These are phyloP conservation scores for Gypsophila paniculata DNA, from an alignment of 179 eudicot species.

Conservation along the genomic window DNA sequence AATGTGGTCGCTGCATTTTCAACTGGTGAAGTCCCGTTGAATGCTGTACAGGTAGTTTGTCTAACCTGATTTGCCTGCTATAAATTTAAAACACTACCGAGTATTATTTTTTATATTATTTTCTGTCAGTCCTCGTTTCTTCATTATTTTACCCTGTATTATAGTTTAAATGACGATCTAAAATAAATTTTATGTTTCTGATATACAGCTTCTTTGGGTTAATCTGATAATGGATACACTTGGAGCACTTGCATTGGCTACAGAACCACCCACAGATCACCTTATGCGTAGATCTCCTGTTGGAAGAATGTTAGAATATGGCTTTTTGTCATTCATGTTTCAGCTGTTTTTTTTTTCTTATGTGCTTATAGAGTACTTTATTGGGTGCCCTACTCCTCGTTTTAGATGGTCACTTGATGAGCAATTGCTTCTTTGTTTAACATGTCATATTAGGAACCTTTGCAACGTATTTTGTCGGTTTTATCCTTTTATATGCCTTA, in stretches of 20 bases:
- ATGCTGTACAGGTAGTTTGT: slow-evolving; percentile 60
- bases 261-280: slow-evolving; percentile 93
- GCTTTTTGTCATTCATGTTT: not conserved
- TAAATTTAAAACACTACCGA: not conserved
- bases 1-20: slow-evolving; percentile 93
- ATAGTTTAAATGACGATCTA: slow-evolving; percentile 12
- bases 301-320: slow-evolving; percentile 64
- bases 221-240: slow-evolving; percentile 97
- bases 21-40: slow-evolving; percentile 79
- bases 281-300: slow-evolving; percentile 89
- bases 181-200: slow-evolving; percentile 7
- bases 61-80: not conserved
- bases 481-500: no score
- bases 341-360: not conserved
- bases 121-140: slow-evolving; percentile 1
- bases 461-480: not conserved
- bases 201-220: slow-evolving; percentile 80
- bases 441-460: not conserved
- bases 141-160: not conserved
- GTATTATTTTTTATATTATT: not conserved
- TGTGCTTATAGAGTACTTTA: not conserved
- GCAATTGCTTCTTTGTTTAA: not conserved
- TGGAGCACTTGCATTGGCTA: slow-evolving; percentile 94
- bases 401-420: no score
- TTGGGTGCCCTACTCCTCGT: no score